These are phyloP conservation scores for Rosa chinensis DNA, from an alignment of 306 rosid genomes.

Conservation along the genomic window DNA sequence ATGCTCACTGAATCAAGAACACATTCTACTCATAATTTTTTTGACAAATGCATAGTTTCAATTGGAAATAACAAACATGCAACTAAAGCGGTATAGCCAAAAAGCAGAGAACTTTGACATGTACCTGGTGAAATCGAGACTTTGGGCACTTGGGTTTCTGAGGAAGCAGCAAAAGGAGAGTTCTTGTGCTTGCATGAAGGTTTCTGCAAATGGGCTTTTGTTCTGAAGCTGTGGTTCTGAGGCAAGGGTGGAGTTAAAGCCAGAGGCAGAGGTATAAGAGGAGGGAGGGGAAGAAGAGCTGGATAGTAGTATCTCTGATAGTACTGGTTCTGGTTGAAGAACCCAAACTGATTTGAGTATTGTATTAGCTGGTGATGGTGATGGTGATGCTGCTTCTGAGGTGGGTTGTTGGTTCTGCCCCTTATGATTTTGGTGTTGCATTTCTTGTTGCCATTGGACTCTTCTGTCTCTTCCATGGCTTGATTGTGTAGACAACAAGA, in stretches of 20 bases:
- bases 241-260: constrained; percentile 67
- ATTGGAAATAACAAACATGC: constrained; percentile 27
- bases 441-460: constrained; percentile 62
- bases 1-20: constrained; percentile 19
- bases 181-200: constrained; percentile 65
- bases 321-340: constrained; percentile 62
- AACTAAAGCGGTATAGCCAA: constrained; percentile 16
- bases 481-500: constrained; percentile 31
- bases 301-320: constrained; percentile 66
- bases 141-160: constrained; percentile 51
- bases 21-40: constrained; percentile 5
- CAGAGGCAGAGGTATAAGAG: constrained; percentile 70
- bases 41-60: constrained; percentile 12
- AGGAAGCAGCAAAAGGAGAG: constrained; percentile 51
- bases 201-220: constrained; percentile 69
- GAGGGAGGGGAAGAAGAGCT: constrained; percentile 84
- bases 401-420: constrained; percentile 32
- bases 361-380: constrained; percentile 53
- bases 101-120: constrained; percentile 27
- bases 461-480: constrained; percentile 73
- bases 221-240: constrained; percentile 46
- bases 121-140: constrained; percentile 51
- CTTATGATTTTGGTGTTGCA: constrained; percentile 49
- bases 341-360: constrained; percentile 52
- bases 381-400: constrained; percentile 50